These are phyloP conservation scores for Suillus subaureus DNA, from an alignment of 768 basidiomycete genomes.

Conservation along the genomic window DNA sequence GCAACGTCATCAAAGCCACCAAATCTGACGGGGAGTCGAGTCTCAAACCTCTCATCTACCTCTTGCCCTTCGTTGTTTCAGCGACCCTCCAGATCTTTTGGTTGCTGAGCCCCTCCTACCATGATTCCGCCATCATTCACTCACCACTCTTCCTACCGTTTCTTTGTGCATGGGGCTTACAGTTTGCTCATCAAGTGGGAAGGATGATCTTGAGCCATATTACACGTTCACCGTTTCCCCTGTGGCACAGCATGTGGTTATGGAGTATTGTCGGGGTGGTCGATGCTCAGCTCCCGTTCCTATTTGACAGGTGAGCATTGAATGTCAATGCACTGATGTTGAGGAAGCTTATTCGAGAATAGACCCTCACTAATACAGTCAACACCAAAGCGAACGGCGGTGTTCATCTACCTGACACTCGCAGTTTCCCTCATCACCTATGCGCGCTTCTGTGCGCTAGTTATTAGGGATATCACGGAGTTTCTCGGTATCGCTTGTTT, in stretches of 20 bases:
- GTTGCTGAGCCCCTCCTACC: conserved; percentile 69
- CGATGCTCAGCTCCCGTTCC: conserved; percentile 77
- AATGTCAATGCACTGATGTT: conserved; percentile 13
- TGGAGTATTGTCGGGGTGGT: conserved; percentile 76
- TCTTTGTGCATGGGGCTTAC: conserved; percentile 89
- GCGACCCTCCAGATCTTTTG: conserved; percentile 76
- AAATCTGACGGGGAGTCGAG: conserved; percentile 42
- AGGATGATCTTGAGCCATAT: conserved; percentile 93
- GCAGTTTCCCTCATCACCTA: conserved; percentile 70
- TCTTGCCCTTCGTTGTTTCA: conserved; percentile 80
- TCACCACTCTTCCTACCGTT: conserved; percentile 85
- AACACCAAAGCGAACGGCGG: conserved; percentile 57
- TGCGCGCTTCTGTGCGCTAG: conserved; percentile 76
- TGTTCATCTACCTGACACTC: conserved; percentile 76
- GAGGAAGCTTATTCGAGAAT: conserved; percentile 9
- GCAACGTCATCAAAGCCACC: conserved; percentile 75
- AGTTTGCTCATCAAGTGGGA: conserved; percentile 89
- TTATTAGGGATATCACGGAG: conserved; percentile 86
- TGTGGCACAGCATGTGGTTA: conserved; percentile 86
- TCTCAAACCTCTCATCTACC: conserved; percentile 63
- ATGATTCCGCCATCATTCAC: conserved; percentile 69
- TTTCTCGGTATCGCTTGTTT: conserved; percentile 95
- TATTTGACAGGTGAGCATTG: conserved; percentile 62
- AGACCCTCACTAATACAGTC: conserved; percentile 76
- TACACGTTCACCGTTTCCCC: conserved; percentile 80